Evolutionary conservation across 169 alveolate genomes (phyloP).

Genomic region (Plasmodium reichenowi): DNA sequence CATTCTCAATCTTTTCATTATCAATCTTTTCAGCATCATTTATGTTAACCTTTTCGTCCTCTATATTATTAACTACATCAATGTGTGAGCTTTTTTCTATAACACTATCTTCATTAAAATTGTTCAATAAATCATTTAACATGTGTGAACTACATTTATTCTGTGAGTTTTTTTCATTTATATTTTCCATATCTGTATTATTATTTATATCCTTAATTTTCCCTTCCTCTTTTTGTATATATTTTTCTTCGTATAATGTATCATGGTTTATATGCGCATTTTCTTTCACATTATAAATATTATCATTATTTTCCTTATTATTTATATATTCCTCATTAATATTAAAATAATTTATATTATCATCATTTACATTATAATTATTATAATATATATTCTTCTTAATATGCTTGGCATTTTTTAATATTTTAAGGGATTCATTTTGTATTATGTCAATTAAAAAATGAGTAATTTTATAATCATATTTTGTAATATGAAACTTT

Average conservation of each 20-base stretch:
- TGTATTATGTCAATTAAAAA: conserved; percentile 72
- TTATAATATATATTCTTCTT: conserved; percentile 6
- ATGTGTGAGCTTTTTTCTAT: not conserved
- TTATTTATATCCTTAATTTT: no score
- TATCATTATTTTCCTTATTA: no score
- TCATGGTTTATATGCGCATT: not conserved
- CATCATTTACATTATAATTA: not conserved
- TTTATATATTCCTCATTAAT: not conserved
- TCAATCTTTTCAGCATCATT: not conserved
- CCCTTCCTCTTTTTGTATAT: no score
- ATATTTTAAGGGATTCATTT: conserved; percentile 60
- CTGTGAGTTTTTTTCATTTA: no score
- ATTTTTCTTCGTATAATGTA: no score
- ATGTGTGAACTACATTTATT: no score
- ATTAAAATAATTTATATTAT: conserved; percentile 8
- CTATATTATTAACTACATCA: not conserved
- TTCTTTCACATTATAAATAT: no score
- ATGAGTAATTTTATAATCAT: conserved; percentile 71
- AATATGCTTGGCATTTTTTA: conserved; percentile 46
- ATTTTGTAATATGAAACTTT: conserved; percentile 44
- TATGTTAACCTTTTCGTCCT: not conserved
- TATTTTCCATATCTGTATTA: no score
- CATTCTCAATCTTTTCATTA: not conserved
- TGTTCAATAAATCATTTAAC: no score
- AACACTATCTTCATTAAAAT: not conserved